Base-by-base conservation (phyloP, 2,329 filamentous ascomycete species). In the Leptographium wingfieldii region DNA sequence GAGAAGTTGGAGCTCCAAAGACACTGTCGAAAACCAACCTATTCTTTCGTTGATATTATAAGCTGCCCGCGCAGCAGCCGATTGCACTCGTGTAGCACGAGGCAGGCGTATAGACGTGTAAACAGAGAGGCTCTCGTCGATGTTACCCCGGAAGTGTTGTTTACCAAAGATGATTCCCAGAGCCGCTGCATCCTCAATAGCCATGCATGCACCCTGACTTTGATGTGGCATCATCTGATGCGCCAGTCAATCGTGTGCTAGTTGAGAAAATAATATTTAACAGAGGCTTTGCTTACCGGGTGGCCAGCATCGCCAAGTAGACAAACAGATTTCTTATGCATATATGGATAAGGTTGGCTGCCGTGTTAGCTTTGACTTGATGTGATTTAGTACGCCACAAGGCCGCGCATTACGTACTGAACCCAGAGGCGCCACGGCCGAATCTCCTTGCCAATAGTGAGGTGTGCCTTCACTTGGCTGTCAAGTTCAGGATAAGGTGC, bases 131-230 rank as follows among this genome's bases (percentile, higher is more conserved):
- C 77, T 68, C 58, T 80, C 72, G 0, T 64, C 66, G 19, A 84
- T 67, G 61, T 81, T 72, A 3, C 79, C 79, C 7, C 67, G 64
- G 61, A 80, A 80, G 63, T 76, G 70, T 9, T 67, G 65, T 63
- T 70, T 69, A 68, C 71, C 77, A 67, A 87, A 86, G 0, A 87
- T 61, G 19, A 86, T 81, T 0, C 84, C 84, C 0, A 87, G 68
- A 0, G 81, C 81, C 0, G 80, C 84, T 0, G 82, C 81, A 62
- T 87, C 84, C 67, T 87, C 84, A 53, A 86, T 85, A 0, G 84
- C 83, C 82, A 84, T 85, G 65, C 83, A 85, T 0, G 84, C 84
- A 4, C 85, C 85, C 68, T 88, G 85, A 60, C 80, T 84, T 67
- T 87, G 85, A 66, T 88, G 61, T 0, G 61, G 59, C 61, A 63